Evolutionary conservation across 2,329 filamentous ascomycete species (phyloP), one percentile per base, ranked within the genome.

Genomic region (Colletotrichum simmondsii): DNA sequence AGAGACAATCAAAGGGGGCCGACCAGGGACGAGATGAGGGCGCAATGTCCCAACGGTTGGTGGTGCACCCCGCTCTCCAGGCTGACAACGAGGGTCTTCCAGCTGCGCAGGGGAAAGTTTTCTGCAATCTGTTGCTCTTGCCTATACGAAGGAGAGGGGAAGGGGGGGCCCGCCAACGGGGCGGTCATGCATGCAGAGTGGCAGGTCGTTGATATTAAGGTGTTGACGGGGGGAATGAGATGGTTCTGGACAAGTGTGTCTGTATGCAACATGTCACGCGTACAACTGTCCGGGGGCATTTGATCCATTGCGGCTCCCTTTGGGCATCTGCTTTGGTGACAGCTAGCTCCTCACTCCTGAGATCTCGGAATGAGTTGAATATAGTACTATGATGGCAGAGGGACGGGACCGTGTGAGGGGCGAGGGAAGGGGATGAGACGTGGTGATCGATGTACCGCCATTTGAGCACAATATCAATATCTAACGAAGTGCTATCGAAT

Each of bases 121-220:
- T 14, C 32, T 22, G 52, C 42, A 42, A 42, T 14, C 32, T 22
- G 52, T 54, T 53, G 65, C 28, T 22, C 19, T 11, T 49, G n/a
- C 16, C 42, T 49, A 49, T 49, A 49, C 42, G 42, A 49, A 32
- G 54, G 53, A 26, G n/a, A 35, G 12, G 14, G 24, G 60, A n/a
- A 42, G 65, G 42, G 64, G 64, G 62, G 63, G 57, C 32, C 37
- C 37, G 14, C 14, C 37, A 19, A 42, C 16, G 37, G 37, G 16
- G 37, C 37, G 37, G 37, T 8, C 14, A 42, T 42, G 37, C 37
- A 19, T 42, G 37, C 16, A 42, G 37, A 42, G 54, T 22, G 54
- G 68, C 63, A 71, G 68, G 65, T 64, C 49, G 69, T 72, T 69
- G 30, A 72, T 46, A 69, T 72, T 60, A 64, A 72, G 53, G 65